phyloP scores from a whole-genome alignment of 2,329 filamentous ascomycete genomes.

The Tolypocladium album region DNA sequence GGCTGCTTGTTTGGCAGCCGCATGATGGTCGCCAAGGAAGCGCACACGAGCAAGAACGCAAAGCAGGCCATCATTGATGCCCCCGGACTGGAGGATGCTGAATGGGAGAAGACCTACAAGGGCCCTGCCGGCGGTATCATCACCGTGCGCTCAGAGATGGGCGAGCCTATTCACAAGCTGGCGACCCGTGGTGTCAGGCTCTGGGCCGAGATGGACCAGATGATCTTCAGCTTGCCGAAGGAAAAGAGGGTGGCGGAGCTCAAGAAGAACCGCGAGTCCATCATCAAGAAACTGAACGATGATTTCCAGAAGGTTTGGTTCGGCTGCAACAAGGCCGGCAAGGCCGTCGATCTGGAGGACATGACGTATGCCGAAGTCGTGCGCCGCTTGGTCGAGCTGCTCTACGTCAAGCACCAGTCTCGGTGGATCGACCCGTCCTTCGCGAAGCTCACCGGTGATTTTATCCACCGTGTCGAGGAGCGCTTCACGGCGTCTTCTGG shows the following conservation, averaged over 20 bases:
- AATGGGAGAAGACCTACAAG: conserved; percentile 93
- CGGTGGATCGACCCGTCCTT: conserved; percentile 88
- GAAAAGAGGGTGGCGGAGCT: conserved; percentile 83
- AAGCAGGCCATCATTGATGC: conserved; percentile 88
- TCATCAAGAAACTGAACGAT: conserved; percentile 91
- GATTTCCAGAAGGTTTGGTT: conserved; percentile 98
- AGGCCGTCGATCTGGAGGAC: conserved; percentile 81
- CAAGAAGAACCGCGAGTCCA: conserved; percentile 79
- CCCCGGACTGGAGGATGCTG: conserved; percentile 64
- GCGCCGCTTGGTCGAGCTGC: conserved; percentile 75
- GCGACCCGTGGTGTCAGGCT: conserved; percentile 92
- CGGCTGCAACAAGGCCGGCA: conserved; percentile 68
- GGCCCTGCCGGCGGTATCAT: conserved; percentile 86
- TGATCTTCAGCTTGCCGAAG: conserved; percentile 94
- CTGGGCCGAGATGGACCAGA: conserved; percentile 98
- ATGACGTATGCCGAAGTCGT: conserved; percentile 92
- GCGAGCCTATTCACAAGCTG: conserved; percentile 97
- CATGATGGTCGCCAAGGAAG: conserved; percentile 92
- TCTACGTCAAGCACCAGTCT: conserved; percentile 83
- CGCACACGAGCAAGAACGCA: conserved; percentile 74
- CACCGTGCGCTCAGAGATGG: conserved; percentile 97
- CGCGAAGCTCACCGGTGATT: conserved; percentile 77
- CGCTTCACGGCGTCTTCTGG: conserved; percentile 70
- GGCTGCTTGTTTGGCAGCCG: conserved; percentile 84
- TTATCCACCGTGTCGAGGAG: conserved; percentile 93